A percentile compares a stretch with the other conserved stretches of the same genome.
Conservation (phyloP, 805 yeast genomes). For the Yarrowia bubula region DNA sequence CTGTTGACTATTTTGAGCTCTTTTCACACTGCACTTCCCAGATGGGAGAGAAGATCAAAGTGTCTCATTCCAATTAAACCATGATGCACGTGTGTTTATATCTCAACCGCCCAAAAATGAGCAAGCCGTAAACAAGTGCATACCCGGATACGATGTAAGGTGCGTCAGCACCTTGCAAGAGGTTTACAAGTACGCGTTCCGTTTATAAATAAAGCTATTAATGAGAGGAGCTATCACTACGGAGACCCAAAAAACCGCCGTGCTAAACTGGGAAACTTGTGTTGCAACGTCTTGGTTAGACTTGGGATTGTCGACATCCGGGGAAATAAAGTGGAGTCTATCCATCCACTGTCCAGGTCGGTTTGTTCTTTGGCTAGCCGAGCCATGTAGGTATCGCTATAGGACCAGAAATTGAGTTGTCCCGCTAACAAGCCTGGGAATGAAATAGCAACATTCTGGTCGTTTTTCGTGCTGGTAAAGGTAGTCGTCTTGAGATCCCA, state of each 20-base stretch:
- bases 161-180: no score
- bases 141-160: conserved; percentile 4
- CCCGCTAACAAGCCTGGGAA: background rate
- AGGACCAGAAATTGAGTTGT: background rate
- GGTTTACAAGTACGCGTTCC: background rate
- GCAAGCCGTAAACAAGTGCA: background rate
- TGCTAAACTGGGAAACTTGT: background rate
- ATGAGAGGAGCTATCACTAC: background rate
- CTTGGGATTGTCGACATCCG: background rate
- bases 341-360: background rate
- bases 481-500: background rate
- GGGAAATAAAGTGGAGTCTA: background rate
- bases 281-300: background rate
- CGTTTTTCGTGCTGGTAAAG: no score
- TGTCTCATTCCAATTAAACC: conserved; percentile 6
- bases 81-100: background rate
- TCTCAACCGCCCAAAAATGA: background rate
- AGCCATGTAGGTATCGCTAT: background rate
- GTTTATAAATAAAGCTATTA: background rate
- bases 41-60: background rate
- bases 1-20: background rate
- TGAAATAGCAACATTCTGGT: background rate
- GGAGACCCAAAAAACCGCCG: background rate
- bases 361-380: background rate
- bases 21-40: background rate